Evolutionary conservation across 1,284 basidiomycete species (phyloP), one percentile per base, ranked within the genome.

Genomic region (Mycena citricolor): DNA sequence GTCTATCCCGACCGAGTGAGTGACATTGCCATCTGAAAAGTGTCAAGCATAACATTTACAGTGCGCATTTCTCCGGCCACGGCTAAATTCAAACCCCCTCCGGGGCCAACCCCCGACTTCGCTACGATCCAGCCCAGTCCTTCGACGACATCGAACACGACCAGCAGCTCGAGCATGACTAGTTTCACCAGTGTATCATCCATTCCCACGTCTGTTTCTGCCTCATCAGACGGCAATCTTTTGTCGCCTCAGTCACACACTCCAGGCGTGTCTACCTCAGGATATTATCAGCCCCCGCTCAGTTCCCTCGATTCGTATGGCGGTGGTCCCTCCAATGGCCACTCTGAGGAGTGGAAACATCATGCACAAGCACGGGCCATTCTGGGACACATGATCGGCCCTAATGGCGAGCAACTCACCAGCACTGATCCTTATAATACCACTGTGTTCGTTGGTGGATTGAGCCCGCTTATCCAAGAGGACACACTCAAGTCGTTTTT

Each of bases 31-130:
- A n/a, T n/a, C n/a, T n/a, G n/a, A n/a, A n/a, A n/a, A n/a, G n/a
- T n/a, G n/a, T n/a, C n/a, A 32, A 63, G 52, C 26, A 33, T 49
- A 32, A 50, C 34, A n/a, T n/a, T n/a, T n/a, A n/a, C 57, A 90
- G 87, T 91, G 88, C 84, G 89, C 45, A 89, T 91, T 51, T 90
- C 89, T 8, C 86, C 88, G 20, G 88, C 88, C n/a, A 91, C 89
- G 0, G 88, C 88, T 14, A 91, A 91, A 62, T 86, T 83, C 67
- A 90, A 88, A 63, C 73, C 78, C 3, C 73, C 77, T 8, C 68
- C 70, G 3, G 59, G 66, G n/a, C n/a, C n/a, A n/a, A n/a, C n/a
- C n/a, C 28, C 33, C 11, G 41, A 35, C 7, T 28, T 35, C 11
- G 32, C 13, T 8, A 32, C 21, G 33, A 25, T 35, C 25, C 8